These are phyloP conservation scores for Podosphaera aphanis DNA, from an alignment of 2,329 filamentous ascomycete genomes.

Conservation along the genomic window DNA sequence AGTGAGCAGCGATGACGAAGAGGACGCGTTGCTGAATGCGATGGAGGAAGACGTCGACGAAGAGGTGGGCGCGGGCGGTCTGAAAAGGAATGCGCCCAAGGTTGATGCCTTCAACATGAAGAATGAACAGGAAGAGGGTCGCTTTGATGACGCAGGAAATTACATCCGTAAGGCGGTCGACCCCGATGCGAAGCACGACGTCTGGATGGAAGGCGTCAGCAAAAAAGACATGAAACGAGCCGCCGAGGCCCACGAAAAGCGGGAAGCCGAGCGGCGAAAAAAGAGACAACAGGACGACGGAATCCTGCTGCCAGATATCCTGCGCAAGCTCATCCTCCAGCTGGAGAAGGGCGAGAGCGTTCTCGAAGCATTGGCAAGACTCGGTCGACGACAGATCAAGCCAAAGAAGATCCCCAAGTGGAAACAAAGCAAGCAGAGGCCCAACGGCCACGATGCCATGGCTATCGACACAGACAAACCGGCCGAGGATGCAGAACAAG, in stretches of 20 bases:
- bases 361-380: constrained; percentile 62
- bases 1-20: constrained; percentile 35
- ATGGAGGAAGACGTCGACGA: constrained; percentile 60
- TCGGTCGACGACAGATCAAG: constrained; percentile 45
- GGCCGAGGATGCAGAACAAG: constrained; percentile 44
- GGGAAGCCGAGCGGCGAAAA: constrained; percentile 52
- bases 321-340: constrained; percentile 46
- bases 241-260: constrained; percentile 64
- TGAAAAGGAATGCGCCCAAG: constrained; percentile 82
- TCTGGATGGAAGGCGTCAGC: constrained; percentile 75
- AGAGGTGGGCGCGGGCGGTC: constrained; percentile 70
- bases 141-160: constrained; percentile 78
- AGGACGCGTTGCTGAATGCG: constrained; percentile 51
- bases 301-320: constrained; percentile 46
- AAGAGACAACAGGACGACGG: constrained; percentile 53
- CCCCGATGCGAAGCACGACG: constrained; percentile 73
- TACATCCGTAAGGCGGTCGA: constrained; percentile 76
- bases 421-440: constrained; percentile 52
- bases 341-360: constrained; percentile 67
- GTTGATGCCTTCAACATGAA: constrained; percentile 93
- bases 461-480: constrained; percentile 38
- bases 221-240: constrained; percentile 86
- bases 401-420: constrained; percentile 37
- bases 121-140: constrained; percentile 71
- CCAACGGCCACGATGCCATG: constrained; percentile 33